A percentile compares a stretch with the other conserved stretches of the same genome.
These are phyloP conservation scores for Fusarium secorum DNA, from an alignment of 2,329 filamentous ascomycete species.

Conservation along the genomic window DNA sequence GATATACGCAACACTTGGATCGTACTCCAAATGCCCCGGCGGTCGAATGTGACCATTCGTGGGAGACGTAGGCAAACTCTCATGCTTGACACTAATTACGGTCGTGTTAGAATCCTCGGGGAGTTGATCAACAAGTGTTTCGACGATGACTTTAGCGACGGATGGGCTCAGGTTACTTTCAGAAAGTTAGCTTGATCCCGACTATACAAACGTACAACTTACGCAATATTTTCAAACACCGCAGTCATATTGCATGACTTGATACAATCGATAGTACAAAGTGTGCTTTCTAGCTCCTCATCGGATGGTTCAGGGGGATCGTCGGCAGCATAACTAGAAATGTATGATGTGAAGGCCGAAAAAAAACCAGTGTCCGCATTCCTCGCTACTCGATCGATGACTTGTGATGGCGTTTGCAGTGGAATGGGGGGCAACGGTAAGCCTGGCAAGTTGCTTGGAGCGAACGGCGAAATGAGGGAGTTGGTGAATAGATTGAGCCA, in stretches of 20 bases:
- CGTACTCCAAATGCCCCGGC: conserved; percentile 69
- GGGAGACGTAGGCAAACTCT: conserved; percentile 70
- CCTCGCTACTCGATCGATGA: conserved; percentile 86
- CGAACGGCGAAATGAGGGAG: conserved; percentile 86
- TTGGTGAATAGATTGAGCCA: conserved; percentile 97
- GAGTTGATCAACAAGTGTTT: conserved; percentile 80
- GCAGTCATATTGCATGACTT: conserved; percentile 86
- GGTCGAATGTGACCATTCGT: conserved; percentile 56
- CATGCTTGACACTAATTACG: conserved; percentile 90
- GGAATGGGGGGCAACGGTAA: conserved; percentile 83
- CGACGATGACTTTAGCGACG: conserved; percentile 55
- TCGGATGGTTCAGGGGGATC: conserved; percentile 97
- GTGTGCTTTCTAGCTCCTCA: conserved; percentile 93
- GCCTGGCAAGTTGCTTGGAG: conserved; percentile 66
- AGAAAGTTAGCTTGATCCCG: not conserved
- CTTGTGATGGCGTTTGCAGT: conserved; percentile 87
- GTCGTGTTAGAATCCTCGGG: conserved; percentile 81
- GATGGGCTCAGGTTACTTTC: conserved; percentile 50
- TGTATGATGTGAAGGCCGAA: conserved; percentile 93
- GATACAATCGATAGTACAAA: conserved; percentile 93
- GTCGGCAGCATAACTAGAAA: conserved; percentile 98
- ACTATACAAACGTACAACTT: conserved; percentile 47
- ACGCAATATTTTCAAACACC: conserved; percentile 84
- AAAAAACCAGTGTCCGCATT: conserved; percentile 84
- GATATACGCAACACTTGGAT: conserved; percentile 88